Base-by-base conservation (phyloP, 441 rosid species). In the Omphalea diandra region DNA sequence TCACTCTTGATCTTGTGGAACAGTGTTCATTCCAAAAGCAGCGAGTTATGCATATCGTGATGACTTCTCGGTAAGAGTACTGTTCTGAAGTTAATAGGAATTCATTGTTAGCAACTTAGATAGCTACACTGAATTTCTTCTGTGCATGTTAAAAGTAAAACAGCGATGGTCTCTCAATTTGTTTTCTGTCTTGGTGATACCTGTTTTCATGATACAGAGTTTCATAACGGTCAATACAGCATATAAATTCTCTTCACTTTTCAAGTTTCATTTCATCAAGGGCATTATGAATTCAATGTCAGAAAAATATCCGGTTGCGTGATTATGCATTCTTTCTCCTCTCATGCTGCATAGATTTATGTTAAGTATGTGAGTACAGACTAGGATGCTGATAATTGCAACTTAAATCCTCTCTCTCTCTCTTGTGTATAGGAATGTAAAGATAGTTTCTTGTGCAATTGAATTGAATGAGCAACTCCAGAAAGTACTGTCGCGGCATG, bases 11-110 rank as follows among this genome's bases (percentile, higher is more conserved):
- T 86, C 98, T 95, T 46, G 98, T 95, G 64, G 99, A 95, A 81
- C 99, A 95, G 68, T 95, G 98, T 81, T 87, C 98, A n/a, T 95
- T 93, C 86, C 99, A 93, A 82, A 95, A 95, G 88, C 96, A 95
- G 78, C 87, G 86, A 7, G 86, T 93, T 33, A 89, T 95, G 98
- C 97, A 90, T 81, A 94, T 95, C 47, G 94, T 89, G 75, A 86
- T 90, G 89, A 87, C 90, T 81, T 95, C 97, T 53, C 84, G 87
- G 99, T 87, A 83, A 81, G 85, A 65, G 31, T 63, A 44, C 67
- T 68, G 61, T n/a, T 53, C 40, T 61, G 29, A n/a, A 52, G 60
- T 33, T 50, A 27, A 38, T 47, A 17, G 18, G 70, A 31, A 6
- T 26, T 56, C 4, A 36, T 53, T 40, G 40, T 41, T 32, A 18